Evolutionary conservation across 257 asterid species (phyloP).

Genomic region (Paulownia fortunei): DNA sequence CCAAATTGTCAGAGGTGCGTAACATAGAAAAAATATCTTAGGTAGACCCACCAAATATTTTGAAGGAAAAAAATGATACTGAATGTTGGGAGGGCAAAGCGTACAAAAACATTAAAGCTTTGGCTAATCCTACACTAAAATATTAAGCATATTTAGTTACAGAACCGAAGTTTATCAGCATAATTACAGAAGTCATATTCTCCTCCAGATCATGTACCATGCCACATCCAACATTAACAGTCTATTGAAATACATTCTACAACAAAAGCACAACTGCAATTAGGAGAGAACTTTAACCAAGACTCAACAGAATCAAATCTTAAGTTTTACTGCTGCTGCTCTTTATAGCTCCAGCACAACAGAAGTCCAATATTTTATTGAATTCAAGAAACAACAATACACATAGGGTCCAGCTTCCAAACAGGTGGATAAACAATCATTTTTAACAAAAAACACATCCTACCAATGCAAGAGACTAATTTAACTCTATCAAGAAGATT

Average conservation of each 20-base stretch:
- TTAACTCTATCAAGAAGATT: neutral
- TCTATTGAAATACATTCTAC: neutral
- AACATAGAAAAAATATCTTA: neutral
- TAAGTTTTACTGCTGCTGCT: neutral
- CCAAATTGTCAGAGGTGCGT: neutral
- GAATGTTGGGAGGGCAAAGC: neutral
- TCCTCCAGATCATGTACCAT: neutral
- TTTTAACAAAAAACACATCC: neutral
- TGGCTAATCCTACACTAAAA: neutral
- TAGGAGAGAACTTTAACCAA: neutral
- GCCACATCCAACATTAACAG: neutral
- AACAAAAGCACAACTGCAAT: neutral
- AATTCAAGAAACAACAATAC: neutral
- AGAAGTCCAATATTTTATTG: neutral
- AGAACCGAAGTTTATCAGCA: neutral
- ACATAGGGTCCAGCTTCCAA: neutral
- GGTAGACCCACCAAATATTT: neutral
- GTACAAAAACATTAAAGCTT: neutral
- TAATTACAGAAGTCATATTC: neutral
- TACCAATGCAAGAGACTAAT: slow-evolving; percentile 1
- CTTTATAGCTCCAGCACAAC: neutral
- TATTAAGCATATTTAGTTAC: neutral
- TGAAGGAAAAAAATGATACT: neutral
- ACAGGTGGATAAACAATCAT: neutral
- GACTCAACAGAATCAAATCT: slow-evolving; percentile 13